These are phyloP conservation scores for Flaveria sonorensis DNA, from an alignment of 129 eudicot species.

Conservation along the genomic window DNA sequence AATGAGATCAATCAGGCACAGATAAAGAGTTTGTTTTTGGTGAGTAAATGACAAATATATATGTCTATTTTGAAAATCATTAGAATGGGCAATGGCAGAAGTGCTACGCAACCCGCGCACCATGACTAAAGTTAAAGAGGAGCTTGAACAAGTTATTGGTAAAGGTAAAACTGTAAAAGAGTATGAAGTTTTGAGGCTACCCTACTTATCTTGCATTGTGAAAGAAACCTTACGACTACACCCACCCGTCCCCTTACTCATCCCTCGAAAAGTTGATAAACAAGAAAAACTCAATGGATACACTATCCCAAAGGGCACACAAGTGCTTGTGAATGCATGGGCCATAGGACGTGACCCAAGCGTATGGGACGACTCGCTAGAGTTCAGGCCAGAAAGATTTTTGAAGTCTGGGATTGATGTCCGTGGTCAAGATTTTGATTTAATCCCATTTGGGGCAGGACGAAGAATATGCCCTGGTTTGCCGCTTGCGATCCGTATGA, in stretches of 20 bases:
- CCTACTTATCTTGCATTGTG: slow-evolving; percentile 33
- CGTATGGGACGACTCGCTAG: slow-evolving; percentile 17
- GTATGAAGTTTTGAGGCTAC: too few species aligned
- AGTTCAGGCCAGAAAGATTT: slow-evolving; percentile 37
- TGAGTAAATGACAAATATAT: not conserved
- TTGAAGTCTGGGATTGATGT: not conserved
- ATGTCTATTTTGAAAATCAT: too few species aligned
- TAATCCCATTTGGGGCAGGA: slow-evolving; percentile 16
- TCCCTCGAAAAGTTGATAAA: slow-evolving; percentile 33
- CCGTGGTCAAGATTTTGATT: not conserved
- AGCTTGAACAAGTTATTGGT: too few species aligned
- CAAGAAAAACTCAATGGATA: slow-evolving; percentile 24
- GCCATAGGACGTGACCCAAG: slow-evolving; percentile 36
- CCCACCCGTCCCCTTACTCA: slow-evolving; percentile 34
- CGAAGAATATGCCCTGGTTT: slow-evolving; percentile 14
- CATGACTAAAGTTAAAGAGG: too few species aligned
- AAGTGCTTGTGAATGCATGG: slow-evolving; percentile 39
- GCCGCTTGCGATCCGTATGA: not conserved
- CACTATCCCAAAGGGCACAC: slow-evolving; percentile 35
- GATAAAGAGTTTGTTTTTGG: slow-evolving; percentile 28
- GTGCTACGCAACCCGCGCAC: too few species aligned
- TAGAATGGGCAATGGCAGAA: too few species aligned
- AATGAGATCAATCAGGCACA: slow-evolving; percentile 10
- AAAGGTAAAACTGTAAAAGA: too few species aligned
- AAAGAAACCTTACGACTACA: slow-evolving; percentile 47